Evolutionary conservation across 2,329 filamentous ascomycete species (phyloP).

Genomic region (Cadophora gregata): DNA sequence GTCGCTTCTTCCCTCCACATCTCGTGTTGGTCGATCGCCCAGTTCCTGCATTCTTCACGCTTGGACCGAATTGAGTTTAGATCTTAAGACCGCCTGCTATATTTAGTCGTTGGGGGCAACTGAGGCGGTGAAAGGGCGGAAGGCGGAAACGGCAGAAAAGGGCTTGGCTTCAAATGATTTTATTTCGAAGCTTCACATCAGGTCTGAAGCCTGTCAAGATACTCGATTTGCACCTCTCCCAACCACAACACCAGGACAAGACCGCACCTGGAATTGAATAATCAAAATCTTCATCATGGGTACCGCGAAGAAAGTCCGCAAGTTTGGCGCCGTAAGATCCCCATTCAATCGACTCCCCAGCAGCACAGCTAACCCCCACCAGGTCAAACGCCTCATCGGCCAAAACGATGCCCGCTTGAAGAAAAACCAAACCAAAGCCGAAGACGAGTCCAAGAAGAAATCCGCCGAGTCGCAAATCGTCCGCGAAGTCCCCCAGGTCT

Average conservation of each 20-base stretch:
- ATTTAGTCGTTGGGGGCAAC: slow-evolving; percentile 30
- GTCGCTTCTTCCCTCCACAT: not conserved
- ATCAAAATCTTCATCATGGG: slow-evolving; percentile 64
- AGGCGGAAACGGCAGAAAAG: slow-evolving; percentile 1
- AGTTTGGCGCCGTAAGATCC: slow-evolving; percentile 74
- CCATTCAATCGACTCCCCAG: not conserved
- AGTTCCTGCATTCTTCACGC: slow-evolving; percentile 31
- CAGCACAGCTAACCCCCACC: slow-evolving; percentile 27
- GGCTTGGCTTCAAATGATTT: not conserved
- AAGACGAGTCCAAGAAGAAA: slow-evolving; percentile 64
- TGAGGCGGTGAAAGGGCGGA: slow-evolving; percentile 10
- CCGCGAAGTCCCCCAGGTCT: slow-evolving; percentile 81
- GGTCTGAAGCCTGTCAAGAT: not conserved
- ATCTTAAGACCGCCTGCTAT: not conserved
- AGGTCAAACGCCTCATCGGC: slow-evolving; percentile 81
- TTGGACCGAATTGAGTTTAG: slow-evolving; percentile 17
- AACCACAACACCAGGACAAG: slow-evolving; percentile 27
- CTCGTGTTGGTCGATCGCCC: slow-evolving; percentile 26
- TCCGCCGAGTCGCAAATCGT: slow-evolving; percentile 64
- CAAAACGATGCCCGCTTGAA: slow-evolving; percentile 81
- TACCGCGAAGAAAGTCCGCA: slow-evolving; percentile 86
- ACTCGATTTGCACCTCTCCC: not conserved
- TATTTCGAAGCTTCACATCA: slow-evolving; percentile 2
- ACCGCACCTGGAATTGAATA: not conserved
- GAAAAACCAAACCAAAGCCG: slow-evolving; percentile 75